Base-by-base conservation (phyloP, 768 basidiomycete genomes). In the Suillus subalutaceus region DNA sequence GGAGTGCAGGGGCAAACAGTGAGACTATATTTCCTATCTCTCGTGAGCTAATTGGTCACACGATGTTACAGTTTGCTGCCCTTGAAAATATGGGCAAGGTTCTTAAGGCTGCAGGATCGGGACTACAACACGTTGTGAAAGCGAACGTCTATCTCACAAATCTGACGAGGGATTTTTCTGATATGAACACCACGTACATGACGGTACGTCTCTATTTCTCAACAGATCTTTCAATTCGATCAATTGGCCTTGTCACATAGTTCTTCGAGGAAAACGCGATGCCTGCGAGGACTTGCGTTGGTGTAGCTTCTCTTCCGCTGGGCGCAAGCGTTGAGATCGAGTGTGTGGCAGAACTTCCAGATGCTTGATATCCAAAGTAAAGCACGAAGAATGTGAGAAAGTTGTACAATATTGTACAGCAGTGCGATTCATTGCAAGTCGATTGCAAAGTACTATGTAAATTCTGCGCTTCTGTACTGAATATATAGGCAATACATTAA, bases 311-410 rank as follows among this genome's bases (percentile, higher is more conserved):
- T 9, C 80, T 90, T 46, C 86, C 88, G 1, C 52, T 84, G 64
- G 83, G 84, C 18, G 85, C 84, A 9, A 83, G 81, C 64, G 81
- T 90, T 38, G 88, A 90, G 79, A 83, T 89, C 41, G 88, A 89
- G 67, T 88, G 86, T 69, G 78, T 86, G 37, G 88, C 86, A 15
- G 84, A 83, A 35, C 32, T 70, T 53, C 56, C 65, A 37, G 32
- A 26, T 4, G 16, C 20, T 15, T 38, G 40, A 18, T 59, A 32
- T 40, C 37, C 7, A 6, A 50, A 16, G 37, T 12, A 30, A 61
- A 35, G 30, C 12, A 35, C 26, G 50, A 32, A 52, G 20, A 50
- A 52, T 16, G 6, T 7, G 13, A 30, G n/a, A 12, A 41, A 40
- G 23, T 40, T 23, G 63, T 38, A 41, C 35, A 52, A 26, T 58